Percentiles rank a stretch among this genome's conserved stretches.
Conservation (phyloP, 495 filamentous ascomycete species). For the Tetracladium setigerum region DNA sequence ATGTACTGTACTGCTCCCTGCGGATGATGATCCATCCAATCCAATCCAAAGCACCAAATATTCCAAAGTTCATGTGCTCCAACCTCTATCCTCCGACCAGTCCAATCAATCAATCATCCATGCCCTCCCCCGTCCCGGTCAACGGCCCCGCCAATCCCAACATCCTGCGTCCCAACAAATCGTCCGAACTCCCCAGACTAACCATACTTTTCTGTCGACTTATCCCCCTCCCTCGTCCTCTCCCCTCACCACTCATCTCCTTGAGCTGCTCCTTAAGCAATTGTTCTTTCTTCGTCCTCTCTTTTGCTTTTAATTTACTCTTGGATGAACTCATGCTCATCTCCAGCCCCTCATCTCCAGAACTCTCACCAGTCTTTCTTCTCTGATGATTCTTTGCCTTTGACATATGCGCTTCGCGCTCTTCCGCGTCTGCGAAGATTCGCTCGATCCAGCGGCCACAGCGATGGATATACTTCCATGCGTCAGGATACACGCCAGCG, state of each 20-base stretch:
- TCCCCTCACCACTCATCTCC: constrained; percentile 21
- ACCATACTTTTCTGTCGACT: constrained; percentile 43
- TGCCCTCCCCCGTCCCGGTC: constrained; percentile 55
- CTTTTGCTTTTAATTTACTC: constrained; percentile 19
- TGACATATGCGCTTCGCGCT: constrained; percentile 17
- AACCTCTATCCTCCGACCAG: too few species aligned
- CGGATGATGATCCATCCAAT: too few species aligned
- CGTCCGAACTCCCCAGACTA: constrained; percentile 74
- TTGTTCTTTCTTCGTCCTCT: constrained; percentile 25
- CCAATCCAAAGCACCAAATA: too few species aligned
- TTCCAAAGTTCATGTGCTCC: too few species aligned
- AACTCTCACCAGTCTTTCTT: constrained; percentile 43
- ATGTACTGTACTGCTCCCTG: too few species aligned
- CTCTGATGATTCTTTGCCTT: constrained; percentile 28
- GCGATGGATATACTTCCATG: constrained; percentile 70
- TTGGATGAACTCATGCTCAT: constrained; percentile 50
- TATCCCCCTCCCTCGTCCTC: constrained; percentile 12
- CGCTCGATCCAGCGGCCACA: constrained; percentile 72
- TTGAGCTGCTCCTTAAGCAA: constrained; percentile 22
- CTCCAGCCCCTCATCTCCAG: constrained; percentile 75
- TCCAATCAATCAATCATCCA: constrained; percentile 20
- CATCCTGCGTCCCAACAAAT: constrained; percentile 80
- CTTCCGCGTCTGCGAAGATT: constrained; percentile 49
- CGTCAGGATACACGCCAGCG: constrained; percentile 75
- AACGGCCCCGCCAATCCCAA: constrained; percentile 70